A percentile compares a stretch with the other conserved stretches of the same genome.
Conservation (phyloP, 768 basidiomycete species). For the Chalciporus chontae region DNA sequence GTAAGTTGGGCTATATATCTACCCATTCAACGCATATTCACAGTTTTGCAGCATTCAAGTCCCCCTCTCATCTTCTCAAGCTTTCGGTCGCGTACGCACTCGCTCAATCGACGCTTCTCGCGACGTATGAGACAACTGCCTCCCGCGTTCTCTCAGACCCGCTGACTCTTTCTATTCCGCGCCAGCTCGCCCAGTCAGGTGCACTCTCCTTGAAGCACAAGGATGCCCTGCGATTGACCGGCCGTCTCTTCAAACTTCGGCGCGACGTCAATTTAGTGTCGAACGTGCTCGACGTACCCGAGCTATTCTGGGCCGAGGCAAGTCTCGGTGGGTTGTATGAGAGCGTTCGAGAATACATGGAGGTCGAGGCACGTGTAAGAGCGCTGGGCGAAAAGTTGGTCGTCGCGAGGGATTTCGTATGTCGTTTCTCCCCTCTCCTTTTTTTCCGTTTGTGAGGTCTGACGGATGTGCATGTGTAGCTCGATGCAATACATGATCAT, state of each 20-base stretch:
- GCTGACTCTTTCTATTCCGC: constrained; percentile 75
- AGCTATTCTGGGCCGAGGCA: constrained; percentile 93
- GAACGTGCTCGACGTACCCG: constrained; percentile 91
- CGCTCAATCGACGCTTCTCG: constrained; percentile 90
- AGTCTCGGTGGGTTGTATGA: constrained; percentile 87
- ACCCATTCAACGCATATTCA: neutral
- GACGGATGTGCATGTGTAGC: constrained; percentile 36
- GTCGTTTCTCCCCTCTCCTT: constrained; percentile 32
- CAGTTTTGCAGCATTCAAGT: constrained; percentile 70
- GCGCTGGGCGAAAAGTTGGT: constrained; percentile 85
- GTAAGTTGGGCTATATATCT: constrained; percentile 45
- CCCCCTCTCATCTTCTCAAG: constrained; percentile 84
- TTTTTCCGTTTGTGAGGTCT: neutral
- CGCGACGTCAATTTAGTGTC: constrained; percentile 89
- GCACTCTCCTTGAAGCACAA: constrained; percentile 69
- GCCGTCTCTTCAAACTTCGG: constrained; percentile 80
- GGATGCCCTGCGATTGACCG: constrained; percentile 86
- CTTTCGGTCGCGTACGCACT: constrained; percentile 93
- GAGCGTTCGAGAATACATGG: constrained; percentile 92
- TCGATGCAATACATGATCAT: constrained; percentile 92
- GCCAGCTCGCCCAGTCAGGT: constrained; percentile 76
- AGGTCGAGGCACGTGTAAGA: constrained; percentile 78
- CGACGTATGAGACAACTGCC: constrained; percentile 79
- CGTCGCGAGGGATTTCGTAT: constrained; percentile 83
- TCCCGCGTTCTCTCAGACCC: constrained; percentile 76